Base-by-base conservation (phyloP, 306 rosid species). In the Cucumis cinereus region DNA sequence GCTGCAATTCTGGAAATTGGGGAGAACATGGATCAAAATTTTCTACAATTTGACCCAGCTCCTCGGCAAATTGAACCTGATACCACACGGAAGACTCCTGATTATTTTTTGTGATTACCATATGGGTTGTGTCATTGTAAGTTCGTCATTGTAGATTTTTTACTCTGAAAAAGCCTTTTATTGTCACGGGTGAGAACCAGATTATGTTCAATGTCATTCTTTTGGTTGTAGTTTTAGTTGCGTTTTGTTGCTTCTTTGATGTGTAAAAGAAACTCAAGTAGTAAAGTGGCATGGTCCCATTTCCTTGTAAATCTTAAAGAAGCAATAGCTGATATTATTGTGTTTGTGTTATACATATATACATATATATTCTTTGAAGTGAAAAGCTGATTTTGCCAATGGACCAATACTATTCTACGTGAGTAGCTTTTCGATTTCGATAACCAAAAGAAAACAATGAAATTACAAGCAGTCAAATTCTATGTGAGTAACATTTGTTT, bases 1-100 rank as follows among this genome's bases (percentile, higher is more conserved):
- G 98, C 98, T 79, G 98, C 98, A 41, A 93, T 93, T 56, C 92
- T 93, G 82, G 98, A 93, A 82, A 90, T 93, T 58, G 98, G 97
- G 47, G 98, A 93, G 89, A 87, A 85, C 60, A 93, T 93, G 98
- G 98, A 93, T 67, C 98, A 93, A 90, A 91, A 93, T 83, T 93
- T 93, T 83, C 96, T 93, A 85, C 98, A 93, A 83, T 93, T 93
- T 87, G 98, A 93, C 79, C 98, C 98, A 5, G 98, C 98, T 68
- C 98, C 98, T 33, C 85, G 98, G 76, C 98, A 93, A 86, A 88
- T 93, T 72, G 98, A 93, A 79, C 98, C 98, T 0, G 98, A 93
- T 92, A 85, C 91, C 63, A 86, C 98, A 55, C 96, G 98, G 84
- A 93, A 91, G 97, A 93, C 98, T 67, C 98, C 98, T 0, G 98